Evolutionary conservation across 148 eudicot species (phyloP).

Genomic region (Suaeda aralocaspica): DNA sequence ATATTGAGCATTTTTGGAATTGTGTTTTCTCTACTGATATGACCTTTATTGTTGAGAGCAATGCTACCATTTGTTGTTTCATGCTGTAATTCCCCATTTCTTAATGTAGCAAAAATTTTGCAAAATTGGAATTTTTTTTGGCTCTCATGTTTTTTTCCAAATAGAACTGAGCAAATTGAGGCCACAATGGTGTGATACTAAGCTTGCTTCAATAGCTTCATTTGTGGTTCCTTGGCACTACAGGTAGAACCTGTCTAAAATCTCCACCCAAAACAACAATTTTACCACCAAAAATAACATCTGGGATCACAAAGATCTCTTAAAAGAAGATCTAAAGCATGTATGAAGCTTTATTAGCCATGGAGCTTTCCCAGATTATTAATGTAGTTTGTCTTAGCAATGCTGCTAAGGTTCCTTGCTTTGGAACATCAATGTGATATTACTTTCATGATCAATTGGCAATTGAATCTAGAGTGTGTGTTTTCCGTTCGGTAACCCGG

Average conservation of each 20-base stretch:
- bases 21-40: too few species aligned
- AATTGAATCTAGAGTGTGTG: constrained; percentile 7
- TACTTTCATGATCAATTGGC: neutral
- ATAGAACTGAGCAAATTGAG: too few species aligned
- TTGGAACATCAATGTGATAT: neutral
- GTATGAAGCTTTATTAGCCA: too few species aligned
- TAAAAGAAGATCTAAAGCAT: neutral
- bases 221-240: neutral
- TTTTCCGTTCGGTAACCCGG: neutral
- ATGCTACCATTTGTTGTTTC: neutral
- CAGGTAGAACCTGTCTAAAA: too few species aligned
- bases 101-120: neutral
- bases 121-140: neutral
- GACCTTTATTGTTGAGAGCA: neutral
- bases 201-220: too few species aligned
- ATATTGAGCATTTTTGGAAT: neutral
- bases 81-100: neutral
- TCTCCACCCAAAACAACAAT: too few species aligned
- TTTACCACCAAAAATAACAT: neutral
- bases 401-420: neutral
- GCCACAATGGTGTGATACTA: too few species aligned
- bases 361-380: neutral
- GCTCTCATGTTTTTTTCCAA: too few species aligned
- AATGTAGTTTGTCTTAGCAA: too few species aligned
- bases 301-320: neutral